Conservation (phyloP, 129 eudicot species). For the Arctium lappa region DNA sequence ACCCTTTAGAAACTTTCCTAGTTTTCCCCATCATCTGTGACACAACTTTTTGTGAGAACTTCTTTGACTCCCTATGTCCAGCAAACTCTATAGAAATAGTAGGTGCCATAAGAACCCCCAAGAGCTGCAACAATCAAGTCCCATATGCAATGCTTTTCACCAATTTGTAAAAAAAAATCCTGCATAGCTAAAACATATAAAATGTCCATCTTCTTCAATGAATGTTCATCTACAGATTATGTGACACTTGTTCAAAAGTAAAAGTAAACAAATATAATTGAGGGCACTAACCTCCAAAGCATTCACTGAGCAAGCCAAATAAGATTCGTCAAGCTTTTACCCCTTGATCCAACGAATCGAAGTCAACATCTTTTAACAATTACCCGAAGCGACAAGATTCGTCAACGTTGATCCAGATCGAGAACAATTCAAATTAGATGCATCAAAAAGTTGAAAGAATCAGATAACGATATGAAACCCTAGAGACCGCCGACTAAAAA, state of each 20-base stretch:
- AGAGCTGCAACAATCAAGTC: slow-evolving; percentile 35
- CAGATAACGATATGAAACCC: slow-evolving; percentile 14
- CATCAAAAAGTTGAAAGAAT: slow-evolving; percentile 1
- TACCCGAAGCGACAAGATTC: not conserved
- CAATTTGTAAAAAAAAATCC: not conserved
- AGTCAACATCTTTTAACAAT: not conserved
- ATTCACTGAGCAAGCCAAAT: not conserved
- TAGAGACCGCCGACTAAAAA: slow-evolving; percentile 1
- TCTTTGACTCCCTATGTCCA: slow-evolving; percentile 50
- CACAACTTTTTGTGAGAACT: slow-evolving; percentile 15
- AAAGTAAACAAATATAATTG: not conserved
- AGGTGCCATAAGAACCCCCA: slow-evolving; percentile 68
- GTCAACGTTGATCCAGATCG: slow-evolving; percentile 11
- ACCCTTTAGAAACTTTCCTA: slow-evolving; percentile 59
- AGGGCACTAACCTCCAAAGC: not conserved
- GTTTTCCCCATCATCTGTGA: slow-evolving; percentile 70
- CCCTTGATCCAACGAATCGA: not conserved
- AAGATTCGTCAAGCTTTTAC: not conserved
- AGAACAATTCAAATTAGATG: not conserved
- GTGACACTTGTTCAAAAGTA: not conserved
- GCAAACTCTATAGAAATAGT: slow-evolving; percentile 50
- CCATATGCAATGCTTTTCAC: not conserved
- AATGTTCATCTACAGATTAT: not conserved
- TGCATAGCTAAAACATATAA: not conserved
- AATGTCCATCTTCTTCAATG: not conserved